Percentiles rank a stretch among this genome's conserved stretches.
These are phyloP conservation scores for Skeletonema tropicum DNA, from an alignment of 108 stramenopile genomes.

Conservation along the genomic window DNA sequence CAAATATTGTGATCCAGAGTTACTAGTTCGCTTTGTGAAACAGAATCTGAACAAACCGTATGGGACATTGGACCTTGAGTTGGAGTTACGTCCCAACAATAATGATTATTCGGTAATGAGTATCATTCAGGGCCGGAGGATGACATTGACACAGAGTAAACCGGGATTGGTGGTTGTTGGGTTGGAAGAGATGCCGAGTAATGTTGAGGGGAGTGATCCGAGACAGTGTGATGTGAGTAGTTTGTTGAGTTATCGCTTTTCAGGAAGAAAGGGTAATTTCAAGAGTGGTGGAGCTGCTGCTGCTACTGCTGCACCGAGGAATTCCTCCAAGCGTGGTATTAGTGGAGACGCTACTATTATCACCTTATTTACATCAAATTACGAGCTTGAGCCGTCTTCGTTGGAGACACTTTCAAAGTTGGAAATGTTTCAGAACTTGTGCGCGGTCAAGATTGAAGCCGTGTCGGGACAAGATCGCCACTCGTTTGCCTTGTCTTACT, in stretches of 20 bases:
- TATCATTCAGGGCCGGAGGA: conserved; percentile 72
- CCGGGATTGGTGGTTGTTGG: conserved; percentile 68
- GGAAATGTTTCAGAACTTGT: conserved; percentile 52
- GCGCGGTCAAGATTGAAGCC: conserved; percentile 34
- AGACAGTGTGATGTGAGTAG: conserved; percentile 53
- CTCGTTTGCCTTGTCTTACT: conserved; percentile 50
- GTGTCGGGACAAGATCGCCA: conserved; percentile 50
- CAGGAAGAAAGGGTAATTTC: conserved; percentile 52
- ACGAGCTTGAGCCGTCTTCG: conserved; percentile 37
- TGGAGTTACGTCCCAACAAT: conserved; percentile 78
- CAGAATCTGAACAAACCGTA: conserved; percentile 77
- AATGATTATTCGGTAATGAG: conserved; percentile 80
- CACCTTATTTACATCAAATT: conserved; percentile 67
- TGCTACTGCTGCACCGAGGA: conserved; percentile 30
- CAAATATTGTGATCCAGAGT: conserved; percentile 57
- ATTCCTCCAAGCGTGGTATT: conserved; percentile 57
- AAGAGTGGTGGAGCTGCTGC: conserved; percentile 5
- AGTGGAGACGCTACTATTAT: conserved; percentile 49
- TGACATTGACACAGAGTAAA: conserved; percentile 69
- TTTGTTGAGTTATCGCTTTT: conserved; percentile 65
- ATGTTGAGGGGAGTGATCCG: conserved; percentile 42
- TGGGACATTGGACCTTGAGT: conserved; percentile 48
- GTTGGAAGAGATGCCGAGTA: conserved; percentile 70
- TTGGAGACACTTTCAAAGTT: conserved; percentile 43
- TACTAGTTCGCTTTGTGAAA: conserved; percentile 71